These are phyloP conservation scores for Kentomonas sorsogonicus DNA, from an alignment of 208 protist genomes.

Conservation along the genomic window DNA sequence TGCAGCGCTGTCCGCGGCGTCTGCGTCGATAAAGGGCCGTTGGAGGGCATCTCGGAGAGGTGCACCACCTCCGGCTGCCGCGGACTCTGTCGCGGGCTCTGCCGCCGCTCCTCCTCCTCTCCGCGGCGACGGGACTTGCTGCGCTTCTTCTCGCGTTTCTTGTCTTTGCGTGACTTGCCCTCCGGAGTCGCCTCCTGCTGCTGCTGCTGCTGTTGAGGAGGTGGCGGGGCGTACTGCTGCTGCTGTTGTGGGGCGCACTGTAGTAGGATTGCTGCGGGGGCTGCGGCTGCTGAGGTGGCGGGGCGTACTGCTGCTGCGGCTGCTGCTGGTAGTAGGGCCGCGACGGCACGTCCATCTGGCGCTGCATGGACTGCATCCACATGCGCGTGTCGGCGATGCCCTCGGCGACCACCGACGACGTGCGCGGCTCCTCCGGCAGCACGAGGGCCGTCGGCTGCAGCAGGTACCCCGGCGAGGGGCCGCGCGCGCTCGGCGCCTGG, in stretches of 20 bases:
- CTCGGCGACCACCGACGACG: neutral
- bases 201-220: neutral
- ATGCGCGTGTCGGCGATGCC: constrained; percentile 37
- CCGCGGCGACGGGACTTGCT: too few species aligned
- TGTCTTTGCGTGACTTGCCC: too few species aligned
- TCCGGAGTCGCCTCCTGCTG: neutral
- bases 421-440: neutral
- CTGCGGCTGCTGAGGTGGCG: constrained; percentile 4
- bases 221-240: neutral
- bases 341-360: constrained; percentile 9
- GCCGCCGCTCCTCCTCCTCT: neutral
- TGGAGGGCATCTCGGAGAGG: neutral
- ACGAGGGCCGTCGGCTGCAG: neutral
- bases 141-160: too few species aligned
- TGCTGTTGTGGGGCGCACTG: neutral
- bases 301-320: constrained; percentile 1
- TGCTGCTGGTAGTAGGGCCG: neutral
- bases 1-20: neutral
- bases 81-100: neutral
- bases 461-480: neutral
- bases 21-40: neutral
- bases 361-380: constrained; percentile 52
- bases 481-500: neutral
- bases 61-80: neutral
- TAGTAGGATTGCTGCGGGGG: constrained; percentile 16